Conservation (phyloP, 1,284 basidiomycete species). For the Ganoderma meredithae region DNA sequence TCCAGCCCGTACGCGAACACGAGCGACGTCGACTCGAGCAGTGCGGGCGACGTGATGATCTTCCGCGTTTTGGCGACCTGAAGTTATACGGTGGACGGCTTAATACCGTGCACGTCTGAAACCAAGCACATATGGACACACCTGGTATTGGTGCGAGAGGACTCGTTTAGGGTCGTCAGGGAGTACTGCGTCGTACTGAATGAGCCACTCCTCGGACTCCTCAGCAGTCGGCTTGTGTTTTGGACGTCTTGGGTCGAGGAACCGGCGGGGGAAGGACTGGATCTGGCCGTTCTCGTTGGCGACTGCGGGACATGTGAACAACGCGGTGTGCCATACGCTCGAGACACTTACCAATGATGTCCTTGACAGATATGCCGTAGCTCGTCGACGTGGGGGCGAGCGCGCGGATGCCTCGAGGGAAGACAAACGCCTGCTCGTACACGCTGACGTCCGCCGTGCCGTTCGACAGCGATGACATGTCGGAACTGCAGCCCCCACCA, state of each 20-base stretch:
- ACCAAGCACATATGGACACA: slow-evolving; percentile 43
- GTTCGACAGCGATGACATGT: slow-evolving; percentile 73
- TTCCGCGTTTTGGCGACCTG: slow-evolving; percentile 73
- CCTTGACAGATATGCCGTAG: slow-evolving; percentile 88
- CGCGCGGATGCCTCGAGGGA: slow-evolving; percentile 73
- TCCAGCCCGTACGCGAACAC: slow-evolving; percentile 90
- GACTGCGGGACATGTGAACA: slow-evolving; percentile 52
- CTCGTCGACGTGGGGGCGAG: slow-evolving; percentile 83
- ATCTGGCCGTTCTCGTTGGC: slow-evolving; percentile 82
- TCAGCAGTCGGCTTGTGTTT: slow-evolving; percentile 77
- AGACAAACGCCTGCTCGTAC: slow-evolving; percentile 76
- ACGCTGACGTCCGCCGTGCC: slow-evolving; percentile 59
- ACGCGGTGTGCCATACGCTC: not conserved
- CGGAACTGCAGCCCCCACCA: slow-evolving; percentile 58
- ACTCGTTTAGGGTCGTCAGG: slow-evolving; percentile 77
- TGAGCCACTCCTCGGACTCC: slow-evolving; percentile 87
- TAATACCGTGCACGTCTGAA: not conserved
- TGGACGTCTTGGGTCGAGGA: slow-evolving; percentile 89
- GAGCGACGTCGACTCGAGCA: slow-evolving; percentile 93
- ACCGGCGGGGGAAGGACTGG: slow-evolving; percentile 74
- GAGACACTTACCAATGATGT: slow-evolving; percentile 75
- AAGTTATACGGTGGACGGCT: not conserved
- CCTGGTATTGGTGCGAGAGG: slow-evolving; percentile 82
- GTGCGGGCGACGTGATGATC: slow-evolving; percentile 81
- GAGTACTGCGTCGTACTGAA: slow-evolving; percentile 86